Conservation (phyloP, 257 asterid genomes). For the Nicotiana paniculata region DNA sequence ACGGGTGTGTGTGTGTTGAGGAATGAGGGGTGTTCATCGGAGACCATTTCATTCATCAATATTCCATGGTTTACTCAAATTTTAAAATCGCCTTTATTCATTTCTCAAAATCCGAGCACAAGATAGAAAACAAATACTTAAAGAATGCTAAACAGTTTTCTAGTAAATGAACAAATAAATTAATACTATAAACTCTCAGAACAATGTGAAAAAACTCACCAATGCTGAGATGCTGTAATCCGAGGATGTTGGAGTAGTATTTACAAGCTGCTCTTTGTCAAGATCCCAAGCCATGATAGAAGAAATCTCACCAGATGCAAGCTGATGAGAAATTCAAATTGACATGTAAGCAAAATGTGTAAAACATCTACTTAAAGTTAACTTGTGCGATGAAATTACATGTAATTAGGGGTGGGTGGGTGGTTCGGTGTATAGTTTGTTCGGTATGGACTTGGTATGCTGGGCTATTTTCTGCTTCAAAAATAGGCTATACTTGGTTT, state of each 20-base stretch:
- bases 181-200: background rate
- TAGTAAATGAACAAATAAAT: background rate
- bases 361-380: background rate
- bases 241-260: constrained; percentile 56
- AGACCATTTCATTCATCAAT: background rate
- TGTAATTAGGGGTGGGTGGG: background rate
- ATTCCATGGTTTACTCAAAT: background rate
- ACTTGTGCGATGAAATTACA: background rate
- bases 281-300: constrained; percentile 94
- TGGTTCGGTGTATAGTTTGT: too few relatives aligned
- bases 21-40: background rate
- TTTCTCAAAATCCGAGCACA: background rate
- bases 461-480: too few relatives aligned
- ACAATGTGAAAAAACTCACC: constrained; percentile 42
- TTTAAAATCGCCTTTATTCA: background rate
- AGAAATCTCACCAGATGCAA: constrained; percentile 79
- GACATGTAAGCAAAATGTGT: background rate
- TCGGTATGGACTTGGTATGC: too few relatives aligned
- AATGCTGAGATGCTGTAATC: constrained; percentile 79
- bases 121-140: background rate
- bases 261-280: constrained; percentile 89
- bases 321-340: constrained; percentile 33
- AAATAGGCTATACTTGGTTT: too few relatives aligned
- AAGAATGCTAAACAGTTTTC: background rate
- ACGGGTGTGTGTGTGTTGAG: background rate